Evolutionary conservation across 164 flowering plant species (phyloP).

Genomic region (Umbilicus rupestris): DNA sequence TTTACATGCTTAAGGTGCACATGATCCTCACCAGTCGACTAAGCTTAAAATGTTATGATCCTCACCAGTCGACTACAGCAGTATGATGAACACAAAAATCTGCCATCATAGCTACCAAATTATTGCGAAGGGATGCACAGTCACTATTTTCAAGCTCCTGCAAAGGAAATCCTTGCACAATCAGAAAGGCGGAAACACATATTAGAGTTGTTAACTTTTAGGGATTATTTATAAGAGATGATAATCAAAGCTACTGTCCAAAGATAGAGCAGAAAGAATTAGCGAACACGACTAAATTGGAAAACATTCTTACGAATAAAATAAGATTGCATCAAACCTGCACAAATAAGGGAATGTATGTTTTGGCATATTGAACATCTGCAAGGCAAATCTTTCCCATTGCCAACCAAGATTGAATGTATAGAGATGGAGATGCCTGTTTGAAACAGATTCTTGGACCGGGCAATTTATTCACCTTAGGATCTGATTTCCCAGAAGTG

Average conservation of each 20-base stretch:
- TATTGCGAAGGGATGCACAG: slow-evolving; percentile 74
- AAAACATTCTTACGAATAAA: neutral
- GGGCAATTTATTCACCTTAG: slow-evolving; percentile 38
- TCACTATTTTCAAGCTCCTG: slow-evolving; percentile 93
- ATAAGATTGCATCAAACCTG: slow-evolving; percentile 40
- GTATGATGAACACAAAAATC: slow-evolving; percentile 96
- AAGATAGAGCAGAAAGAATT: neutral
- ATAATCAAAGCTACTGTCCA: neutral
- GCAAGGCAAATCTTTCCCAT: slow-evolving; percentile 95
- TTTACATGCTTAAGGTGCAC: neutral
- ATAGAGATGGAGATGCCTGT: slow-evolving; percentile 57
- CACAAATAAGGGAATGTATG: slow-evolving; percentile 85
- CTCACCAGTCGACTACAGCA: slow-evolving; percentile 90
- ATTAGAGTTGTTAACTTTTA: neutral
- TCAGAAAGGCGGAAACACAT: neutral
- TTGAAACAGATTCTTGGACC: slow-evolving; percentile 34
- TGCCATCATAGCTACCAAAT: slow-evolving; percentile 73
- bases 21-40: no score
- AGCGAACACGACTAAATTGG: neutral
- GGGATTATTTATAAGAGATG: neutral
- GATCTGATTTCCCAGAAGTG: slow-evolving; percentile 54
- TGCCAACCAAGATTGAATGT: slow-evolving; percentile 85
- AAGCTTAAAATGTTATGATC: slow-evolving; percentile 1
- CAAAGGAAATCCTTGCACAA: slow-evolving; percentile 9
- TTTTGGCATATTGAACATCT: slow-evolving; percentile 81